Base-by-base conservation (phyloP, 1,284 basidiomycete genomes). In the Athelia sp. region DNA sequence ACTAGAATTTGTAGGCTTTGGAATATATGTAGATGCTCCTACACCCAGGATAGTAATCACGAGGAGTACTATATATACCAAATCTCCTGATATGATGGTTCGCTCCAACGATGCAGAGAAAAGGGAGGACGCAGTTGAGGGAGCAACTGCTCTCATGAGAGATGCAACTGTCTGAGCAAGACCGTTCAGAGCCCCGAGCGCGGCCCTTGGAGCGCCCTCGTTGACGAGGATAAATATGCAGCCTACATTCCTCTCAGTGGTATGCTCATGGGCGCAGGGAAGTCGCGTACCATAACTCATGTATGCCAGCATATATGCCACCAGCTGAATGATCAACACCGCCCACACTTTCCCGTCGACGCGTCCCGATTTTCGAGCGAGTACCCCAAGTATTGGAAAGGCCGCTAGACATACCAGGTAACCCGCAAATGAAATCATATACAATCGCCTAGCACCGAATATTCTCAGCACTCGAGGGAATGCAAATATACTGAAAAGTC, bases 141-240 rank as follows among this genome's bases (percentile, higher is more conserved):
- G 80, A 2, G 77, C 75, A 35, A 81, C 59, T 43, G 78, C 74
- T 26, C 79, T 65, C 50, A 75, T 69, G 14, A 71, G 65, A 2
- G 73, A 78, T 2, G 73, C 73, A 2, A 72, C 58, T 48, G 74
- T 76, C 56, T 83, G 81, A 0, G 74, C 78, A 11, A 81, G 63
- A 13, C 79, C 79, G 54, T 79, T 79, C 15, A 74, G 71, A 11
- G 77, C 67, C 1, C 78, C 78, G 26, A 81, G 56, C 11, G 64
- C 52, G 2, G 64, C 58, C 13, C 58, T 63, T 10, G 58, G 63
- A 0, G 71, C 66, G 0, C 68, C 62, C 24, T 62, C 57, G 42
- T 66, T 64, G 15, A 74, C 67, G 40, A 47, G 56, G 45, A 70
- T 45, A 31, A 51, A 56, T 15, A 52, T 50, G 42, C 47, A 52